Percentiles rank a stretch among this genome's conserved stretches.
Evolutionary conservation across 805 yeast species (phyloP).

Genomic region (Zygosaccharomyces bailii): DNA sequence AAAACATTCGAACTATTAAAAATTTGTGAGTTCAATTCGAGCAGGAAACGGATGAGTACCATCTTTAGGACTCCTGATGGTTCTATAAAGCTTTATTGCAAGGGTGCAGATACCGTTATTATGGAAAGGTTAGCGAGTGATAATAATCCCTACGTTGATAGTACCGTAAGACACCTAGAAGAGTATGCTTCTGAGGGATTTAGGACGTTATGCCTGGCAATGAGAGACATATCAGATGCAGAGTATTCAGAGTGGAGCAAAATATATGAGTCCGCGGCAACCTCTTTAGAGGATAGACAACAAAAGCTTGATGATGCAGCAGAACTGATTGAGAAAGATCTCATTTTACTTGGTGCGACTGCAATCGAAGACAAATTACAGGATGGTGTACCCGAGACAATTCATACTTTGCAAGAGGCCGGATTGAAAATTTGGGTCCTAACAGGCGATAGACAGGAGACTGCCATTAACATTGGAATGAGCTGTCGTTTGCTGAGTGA

Average conservation of each 20-base stretch:
- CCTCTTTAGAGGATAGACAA: slow-evolving; percentile 71
- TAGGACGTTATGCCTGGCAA: slow-evolving; percentile 90
- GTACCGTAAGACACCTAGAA: slow-evolving; percentile 83
- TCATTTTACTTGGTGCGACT: slow-evolving; percentile 88
- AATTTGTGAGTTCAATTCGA: slow-evolving; percentile 94
- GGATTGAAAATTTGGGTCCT: slow-evolving; percentile 97
- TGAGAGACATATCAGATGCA: slow-evolving; percentile 69
- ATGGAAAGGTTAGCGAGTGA: slow-evolving; percentile 71
- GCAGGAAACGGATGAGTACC: slow-evolving; percentile 97
- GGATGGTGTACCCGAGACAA: slow-evolving; percentile 98
- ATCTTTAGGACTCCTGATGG: slow-evolving; percentile 95
- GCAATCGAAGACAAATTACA: slow-evolving; percentile 98
- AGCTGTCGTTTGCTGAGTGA: slow-evolving; percentile 91
- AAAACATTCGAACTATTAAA: slow-evolving; percentile 74
- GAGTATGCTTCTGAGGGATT: slow-evolving; percentile 96
- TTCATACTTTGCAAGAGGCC: slow-evolving; percentile 90
- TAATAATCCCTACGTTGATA: slow-evolving; percentile 73
- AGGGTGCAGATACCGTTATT: slow-evolving; percentile 97
- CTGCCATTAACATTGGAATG: slow-evolving; percentile 98
- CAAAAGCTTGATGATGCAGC: slow-evolving; percentile 84
- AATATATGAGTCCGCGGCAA: slow-evolving; percentile 72
- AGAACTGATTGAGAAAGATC: slow-evolving; percentile 74
- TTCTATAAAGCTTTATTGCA: slow-evolving; percentile 77
- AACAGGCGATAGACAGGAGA: slow-evolving; percentile 98
- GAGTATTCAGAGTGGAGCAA: slow-evolving; percentile 73